Evolutionary conservation across 75 land plant genomes (phyloP), one percentile per base, ranked within the genome.

Genomic region (Selaginella moellendorffii): DNA sequence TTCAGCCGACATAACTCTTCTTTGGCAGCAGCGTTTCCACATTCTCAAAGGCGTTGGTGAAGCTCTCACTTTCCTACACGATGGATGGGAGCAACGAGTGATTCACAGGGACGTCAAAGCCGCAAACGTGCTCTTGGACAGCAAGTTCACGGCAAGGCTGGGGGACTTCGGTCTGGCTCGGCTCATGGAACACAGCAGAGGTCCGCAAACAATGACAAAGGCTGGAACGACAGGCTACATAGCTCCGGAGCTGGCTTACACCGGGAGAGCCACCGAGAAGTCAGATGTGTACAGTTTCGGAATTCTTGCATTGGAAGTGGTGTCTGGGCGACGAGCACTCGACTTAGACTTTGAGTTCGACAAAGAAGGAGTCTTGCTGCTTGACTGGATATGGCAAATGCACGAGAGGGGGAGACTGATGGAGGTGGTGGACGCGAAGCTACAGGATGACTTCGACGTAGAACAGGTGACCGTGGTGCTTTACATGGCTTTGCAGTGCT

Each of bases 281-380:
- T 56, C 59, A 21, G 59, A 56, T 56, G 59, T 56, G 5, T 56
- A 56, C 59, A 56, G 59, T n/a, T 56, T 56, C n/a, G 59, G 59
- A 19, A 25, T 56, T 21, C 59, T 56, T 56, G 19, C 24, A 5
- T 19, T 56, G 24, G 59, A 56, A 25, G 24, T 56, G 2, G 59
- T 56, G 5, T 9, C 17, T 56, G 59, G 59, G 2, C 5, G 59
- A 21, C 21, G 59, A 8, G 59, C 59, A 8, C 19, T 56, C 2
- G 59, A 56, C 9, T 2, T 24, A 19, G n/a, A 19, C 21, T 24
- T 56, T 21, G 59, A 19, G 25, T 21, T 24, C 8, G 25, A 56
- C 9, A 21, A 56, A 8, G 59, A 56, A 8, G 59, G 59, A 8
- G 59, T 56, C 9, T 8, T 24, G 25, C n/a, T 56, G 21, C 8